Evolutionary conservation across 2,329 filamentous ascomycete genomes (phyloP).

Genomic region (Akanthomyces uredinophilus): DNA sequence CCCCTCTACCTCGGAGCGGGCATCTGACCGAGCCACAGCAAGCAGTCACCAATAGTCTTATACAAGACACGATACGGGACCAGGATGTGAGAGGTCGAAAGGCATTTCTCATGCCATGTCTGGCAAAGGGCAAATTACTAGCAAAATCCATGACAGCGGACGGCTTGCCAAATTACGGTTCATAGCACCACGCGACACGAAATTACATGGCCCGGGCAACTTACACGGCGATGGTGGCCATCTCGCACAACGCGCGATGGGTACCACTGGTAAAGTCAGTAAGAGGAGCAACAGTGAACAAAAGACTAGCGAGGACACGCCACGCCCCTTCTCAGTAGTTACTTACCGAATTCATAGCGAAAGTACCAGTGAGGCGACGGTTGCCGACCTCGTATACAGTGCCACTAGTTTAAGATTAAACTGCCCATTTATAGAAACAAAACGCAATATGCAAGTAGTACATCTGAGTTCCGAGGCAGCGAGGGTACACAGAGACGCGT

Average conservation of each 20-base stretch:
- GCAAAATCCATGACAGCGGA: neutral
- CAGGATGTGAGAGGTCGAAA: no score
- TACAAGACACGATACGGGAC: no score
- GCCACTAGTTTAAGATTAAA: slow-evolving; percentile 9
- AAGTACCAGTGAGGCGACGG: neutral
- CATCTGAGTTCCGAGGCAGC: neutral
- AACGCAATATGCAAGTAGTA: neutral
- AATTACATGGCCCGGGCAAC: neutral
- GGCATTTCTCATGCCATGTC: neutral
- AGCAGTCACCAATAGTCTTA: no score
- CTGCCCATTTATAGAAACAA: neutral
- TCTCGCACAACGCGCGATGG: neutral
- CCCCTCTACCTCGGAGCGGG: no score
- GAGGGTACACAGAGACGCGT: neutral
- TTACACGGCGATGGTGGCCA: neutral
- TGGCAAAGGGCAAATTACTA: neutral
- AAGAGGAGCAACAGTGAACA: neutral
- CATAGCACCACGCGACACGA: neutral
- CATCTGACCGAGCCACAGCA: no score
- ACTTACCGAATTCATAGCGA: neutral
- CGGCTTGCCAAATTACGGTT: neutral
- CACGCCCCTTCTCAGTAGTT: no score
- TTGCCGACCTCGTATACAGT: neutral
- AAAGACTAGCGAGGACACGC: neutral
- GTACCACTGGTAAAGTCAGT: neutral